phyloP scores from a whole-genome alignment of 1,139 yeast genomes.

The Yamadazyma atmosphaerica region DNA sequence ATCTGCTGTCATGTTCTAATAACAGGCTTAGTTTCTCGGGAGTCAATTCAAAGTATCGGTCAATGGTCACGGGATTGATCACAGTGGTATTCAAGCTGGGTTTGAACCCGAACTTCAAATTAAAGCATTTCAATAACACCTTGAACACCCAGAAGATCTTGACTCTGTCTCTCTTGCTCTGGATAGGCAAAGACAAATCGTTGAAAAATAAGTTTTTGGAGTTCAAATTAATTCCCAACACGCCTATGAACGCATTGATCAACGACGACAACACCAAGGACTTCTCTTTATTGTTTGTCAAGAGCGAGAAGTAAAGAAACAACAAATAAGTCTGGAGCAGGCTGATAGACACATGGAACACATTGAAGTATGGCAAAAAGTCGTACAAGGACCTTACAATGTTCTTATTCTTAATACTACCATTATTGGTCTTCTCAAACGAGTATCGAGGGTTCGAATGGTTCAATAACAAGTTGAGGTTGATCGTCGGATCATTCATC shows the following conservation, averaged over 20 bases:
- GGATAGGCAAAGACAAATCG: conserved; percentile 39
- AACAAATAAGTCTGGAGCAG: conserved; percentile 46
- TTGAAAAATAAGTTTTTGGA: conserved; percentile 47
- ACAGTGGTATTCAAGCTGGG: conserved; percentile 51
- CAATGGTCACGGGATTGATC: conserved; percentile 51
- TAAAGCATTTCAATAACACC: conserved; percentile 51
- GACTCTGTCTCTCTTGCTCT: conserved; percentile 50
- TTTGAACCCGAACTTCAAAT: conserved; percentile 50
- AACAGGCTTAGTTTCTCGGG: conserved; percentile 46
- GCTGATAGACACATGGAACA: conserved; percentile 41
- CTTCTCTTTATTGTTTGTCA: conserved; percentile 50
- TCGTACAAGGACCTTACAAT: conserved; percentile 43
- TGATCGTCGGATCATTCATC: conserved; percentile 49
- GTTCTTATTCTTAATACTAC: conserved; percentile 15
- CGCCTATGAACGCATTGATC: conserved; percentile 48
- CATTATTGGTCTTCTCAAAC: conserved; percentile 13
- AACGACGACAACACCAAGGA: conserved; percentile 43
- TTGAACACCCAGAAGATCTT: conserved; percentile 64
- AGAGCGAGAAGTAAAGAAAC: conserved; percentile 42
- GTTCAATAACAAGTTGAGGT: conserved; percentile 40
- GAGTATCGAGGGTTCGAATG: conserved; percentile 40
- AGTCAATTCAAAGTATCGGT: conserved; percentile 47
- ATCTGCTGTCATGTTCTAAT: conserved; percentile 23
- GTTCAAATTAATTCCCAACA: conserved; percentile 48
- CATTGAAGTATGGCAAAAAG: conserved; percentile 47